A percentile compares a stretch with the other conserved stretches of the same genome.
These are phyloP conservation scores for Naematelia encephala DNA, from an alignment of 768 basidiomycete species.

Conservation along the genomic window DNA sequence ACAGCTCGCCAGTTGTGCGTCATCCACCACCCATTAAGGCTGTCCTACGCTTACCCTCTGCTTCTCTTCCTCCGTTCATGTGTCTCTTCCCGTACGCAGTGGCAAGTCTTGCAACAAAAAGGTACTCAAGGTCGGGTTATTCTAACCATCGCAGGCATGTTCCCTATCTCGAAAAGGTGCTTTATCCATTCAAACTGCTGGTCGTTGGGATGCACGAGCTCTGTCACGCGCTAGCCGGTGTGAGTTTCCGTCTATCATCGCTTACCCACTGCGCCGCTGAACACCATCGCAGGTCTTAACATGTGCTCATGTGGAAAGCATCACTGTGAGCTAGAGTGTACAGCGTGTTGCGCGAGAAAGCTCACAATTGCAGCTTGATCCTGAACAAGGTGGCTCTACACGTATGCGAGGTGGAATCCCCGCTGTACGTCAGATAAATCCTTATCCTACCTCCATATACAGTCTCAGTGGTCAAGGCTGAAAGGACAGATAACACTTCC, in stretches of 20 bases:
- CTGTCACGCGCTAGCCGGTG: constrained; percentile 50
- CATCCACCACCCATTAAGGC: neutral
- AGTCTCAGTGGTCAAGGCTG: neutral
- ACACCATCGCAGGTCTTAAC: constrained; percentile 25
- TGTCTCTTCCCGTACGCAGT: constrained; percentile 1
- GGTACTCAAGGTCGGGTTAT: neutral
- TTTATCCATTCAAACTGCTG: constrained; percentile 51
- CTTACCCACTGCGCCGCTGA: neutral
- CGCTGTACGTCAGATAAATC: constrained; percentile 43
- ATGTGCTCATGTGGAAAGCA: constrained; percentile 36
- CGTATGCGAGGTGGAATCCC: constrained; percentile 52
- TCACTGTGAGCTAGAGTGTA: constrained; percentile 15
- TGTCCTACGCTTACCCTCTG: neutral
- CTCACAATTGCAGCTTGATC: constrained; percentile 36
- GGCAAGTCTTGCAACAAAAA: neutral
- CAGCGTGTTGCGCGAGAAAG: neutral
- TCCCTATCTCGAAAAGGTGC: constrained; percentile 40
- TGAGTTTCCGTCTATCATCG: constrained; percentile 14
- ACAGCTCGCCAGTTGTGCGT: constrained; percentile 3
- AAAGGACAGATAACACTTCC: constrained; percentile 42
- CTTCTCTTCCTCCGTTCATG: neutral
- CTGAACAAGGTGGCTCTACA: constrained; percentile 50
- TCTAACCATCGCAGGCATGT: constrained; percentile 13
- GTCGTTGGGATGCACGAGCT: constrained; percentile 49
- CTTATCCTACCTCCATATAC: no score